These are phyloP conservation scores for Trichoderma asperellum DNA, from an alignment of 2,329 filamentous ascomycete species.

Conservation along the genomic window DNA sequence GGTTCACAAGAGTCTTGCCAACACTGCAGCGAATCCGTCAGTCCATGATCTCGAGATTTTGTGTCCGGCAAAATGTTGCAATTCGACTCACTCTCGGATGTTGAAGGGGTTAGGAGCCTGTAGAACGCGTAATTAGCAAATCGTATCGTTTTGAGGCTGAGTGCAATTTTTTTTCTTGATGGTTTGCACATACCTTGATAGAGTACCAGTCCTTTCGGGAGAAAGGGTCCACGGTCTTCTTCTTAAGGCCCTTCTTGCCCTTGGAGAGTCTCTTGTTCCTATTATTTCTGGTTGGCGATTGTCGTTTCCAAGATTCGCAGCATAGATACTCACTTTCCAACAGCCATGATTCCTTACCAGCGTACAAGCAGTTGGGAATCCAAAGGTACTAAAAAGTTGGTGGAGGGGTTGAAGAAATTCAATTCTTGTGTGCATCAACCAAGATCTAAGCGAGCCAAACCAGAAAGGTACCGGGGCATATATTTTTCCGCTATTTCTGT, in stretches of 20 bases:
- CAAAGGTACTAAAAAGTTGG: slow-evolving; percentile 48
- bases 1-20: slow-evolving; percentile 99
- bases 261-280: slow-evolving; percentile 99
- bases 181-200: slow-evolving; percentile 72
- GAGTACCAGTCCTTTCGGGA: slow-evolving; percentile 99
- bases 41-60: slow-evolving; percentile 1
- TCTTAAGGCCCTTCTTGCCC: slow-evolving; percentile 99
- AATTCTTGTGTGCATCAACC: slow-evolving; percentile 47
- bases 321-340: slow-evolving; percentile 58
- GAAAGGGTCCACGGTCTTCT: slow-evolving; percentile 98
- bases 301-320: slow-evolving; percentile 13
- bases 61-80: not conserved
- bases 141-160: not conserved
- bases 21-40: slow-evolving; percentile 65
- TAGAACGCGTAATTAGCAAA: slow-evolving; percentile 5
- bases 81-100: slow-evolving; percentile 82
- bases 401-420: slow-evolving; percentile 49
- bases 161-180: not conserved
- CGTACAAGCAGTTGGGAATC: slow-evolving; percentile 50
- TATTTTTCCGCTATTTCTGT: slow-evolving; percentile 28
- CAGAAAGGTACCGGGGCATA: slow-evolving; percentile 32
- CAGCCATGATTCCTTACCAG: slow-evolving; percentile 61
- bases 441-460: slow-evolving; percentile 45
- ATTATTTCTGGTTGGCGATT: slow-evolving; percentile 28
- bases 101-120: slow-evolving; percentile 94